Base-by-base conservation (phyloP, 805 yeast species). In the Metschnikowia borealis region DNA sequence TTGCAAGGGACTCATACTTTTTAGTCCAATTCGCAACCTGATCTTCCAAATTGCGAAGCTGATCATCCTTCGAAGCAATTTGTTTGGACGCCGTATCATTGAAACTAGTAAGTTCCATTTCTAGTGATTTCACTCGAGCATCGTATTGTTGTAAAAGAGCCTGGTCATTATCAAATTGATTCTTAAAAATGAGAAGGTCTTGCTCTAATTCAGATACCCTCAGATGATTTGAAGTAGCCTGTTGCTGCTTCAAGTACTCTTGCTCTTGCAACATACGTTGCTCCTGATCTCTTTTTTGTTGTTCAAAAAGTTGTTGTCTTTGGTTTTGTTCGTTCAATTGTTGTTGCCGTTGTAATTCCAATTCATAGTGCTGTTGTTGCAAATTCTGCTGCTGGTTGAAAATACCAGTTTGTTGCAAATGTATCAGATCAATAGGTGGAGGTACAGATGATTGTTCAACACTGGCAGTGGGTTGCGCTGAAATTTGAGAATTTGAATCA, bases 1-100 rank as follows among this genome's bases (percentile, higher is more conserved):
- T 89, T 5, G 97, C 97, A 54, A 91, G 75, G 0, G 94, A 79
- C 62, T 90, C 96, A 68, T 91, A 91, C 70, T 91, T 91, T 48
- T 80, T 81, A 54, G 87, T 82, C 96, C 96, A 91, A 53, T 80
- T 78, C 26, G 67, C 72, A 38, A 87, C 77, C 67, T 90, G 96
- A 48, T 87, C 91, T 60, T 85, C 89, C 42, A 89, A 65, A 48
- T 78, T 75, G 17, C 48, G 76, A 43, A 87, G 70, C 60, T 85
- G 84, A 54, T 88, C 94, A 57, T 87, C 89, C 60, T 87, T 89
- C 5, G 90, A 77, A 2, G 82, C 81, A 37, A 89, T 67, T 66
- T 89, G 96, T 62, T 83, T 85, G 35, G 82, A 77, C 0, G 91
- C 85, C 37, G 86, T 80, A 54, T 78, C 75, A 48, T 83, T 80